A percentile compares a stretch with the other conserved stretches of the same genome.
Evolutionary conservation across 768 basidiomycete species (phyloP).

Genomic region (Boletus reticulatus): DNA sequence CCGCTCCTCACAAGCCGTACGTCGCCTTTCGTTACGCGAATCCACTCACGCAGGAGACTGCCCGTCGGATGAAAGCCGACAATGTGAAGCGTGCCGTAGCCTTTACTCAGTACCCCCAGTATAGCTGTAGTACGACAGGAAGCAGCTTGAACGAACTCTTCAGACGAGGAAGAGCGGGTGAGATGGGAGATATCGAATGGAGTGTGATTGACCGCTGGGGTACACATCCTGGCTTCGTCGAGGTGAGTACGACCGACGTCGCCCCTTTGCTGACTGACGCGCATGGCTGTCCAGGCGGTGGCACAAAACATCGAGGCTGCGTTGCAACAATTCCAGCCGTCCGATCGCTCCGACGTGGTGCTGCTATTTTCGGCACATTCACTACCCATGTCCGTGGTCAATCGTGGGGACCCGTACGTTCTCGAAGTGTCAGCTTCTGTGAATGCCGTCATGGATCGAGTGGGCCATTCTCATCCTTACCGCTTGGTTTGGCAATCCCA

Average conservation of each 20-base stretch:
- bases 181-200: conserved; percentile 78
- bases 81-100: conserved; percentile 91
- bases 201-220: conserved; percentile 99
- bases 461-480: conserved; percentile 80
- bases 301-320: conserved; percentile 85
- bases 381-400: conserved; percentile 95
- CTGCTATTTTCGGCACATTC: conserved; percentile 97
- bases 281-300: conserved; percentile 60
- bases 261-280: neutral
- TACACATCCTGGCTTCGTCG: conserved; percentile 89
- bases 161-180: conserved; percentile 59
- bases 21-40: conserved; percentile 93
- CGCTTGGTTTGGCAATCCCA: conserved; percentile 97
- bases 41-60: conserved; percentile 82
- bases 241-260: conserved; percentile 52
- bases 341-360: conserved; percentile 70
- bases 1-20: conserved; percentile 95
- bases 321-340: conserved; percentile 72
- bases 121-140: conserved; percentile 97
- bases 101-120: conserved; percentile 98
- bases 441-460: conserved; percentile 86
- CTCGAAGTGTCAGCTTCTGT: conserved; percentile 95
- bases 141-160: conserved; percentile 95
- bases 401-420: conserved; percentile 97
- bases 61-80: conserved; percentile 82